Conservation (phyloP, 2,329 filamentous ascomycete genomes). For the Trichoderma atroviride region DNA sequence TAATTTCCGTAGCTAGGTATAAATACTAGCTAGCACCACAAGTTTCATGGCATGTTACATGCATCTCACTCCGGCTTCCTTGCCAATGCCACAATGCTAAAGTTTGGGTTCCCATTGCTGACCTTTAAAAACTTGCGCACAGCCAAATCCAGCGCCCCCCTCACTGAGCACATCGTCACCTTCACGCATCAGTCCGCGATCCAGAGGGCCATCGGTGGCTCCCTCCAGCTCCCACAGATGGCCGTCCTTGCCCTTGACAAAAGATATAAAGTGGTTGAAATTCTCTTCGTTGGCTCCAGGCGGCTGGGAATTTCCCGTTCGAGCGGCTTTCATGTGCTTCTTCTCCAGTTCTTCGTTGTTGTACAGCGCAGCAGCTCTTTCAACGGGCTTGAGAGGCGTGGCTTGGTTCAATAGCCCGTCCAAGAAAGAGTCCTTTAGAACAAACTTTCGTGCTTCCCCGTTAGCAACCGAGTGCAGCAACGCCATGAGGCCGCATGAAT, state of each 20-base stretch:
- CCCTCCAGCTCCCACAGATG: conserved; percentile 82
- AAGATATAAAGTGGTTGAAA: conserved; percentile 80
- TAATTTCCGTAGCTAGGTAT: background rate
- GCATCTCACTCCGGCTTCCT: conserved; percentile 24
- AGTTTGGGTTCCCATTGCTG: conserved; percentile 42
- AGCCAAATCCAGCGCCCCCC: conserved; percentile 65
- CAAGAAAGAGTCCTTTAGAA: conserved; percentile 58
- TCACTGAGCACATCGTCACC: conserved; percentile 68
- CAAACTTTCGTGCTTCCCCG: conserved; percentile 59
- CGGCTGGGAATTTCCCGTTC: conserved; percentile 66
- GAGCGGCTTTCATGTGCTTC: conserved; percentile 72
- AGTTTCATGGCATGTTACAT: background rate
- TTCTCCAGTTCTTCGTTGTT: conserved; percentile 69
- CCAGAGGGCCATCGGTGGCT: conserved; percentile 69
- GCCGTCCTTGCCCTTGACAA: conserved; percentile 68
- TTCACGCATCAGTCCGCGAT: conserved; percentile 58
- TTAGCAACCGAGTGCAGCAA: conserved; percentile 75
- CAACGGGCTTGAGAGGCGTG: conserved; percentile 59
- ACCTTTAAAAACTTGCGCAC: conserved; percentile 48
- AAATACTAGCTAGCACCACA: no score
- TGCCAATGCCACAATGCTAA: conserved; percentile 45
- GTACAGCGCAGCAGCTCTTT: conserved; percentile 71
- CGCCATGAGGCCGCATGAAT: conserved; percentile 80
- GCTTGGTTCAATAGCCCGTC: conserved; percentile 63
- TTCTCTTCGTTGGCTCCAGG: conserved; percentile 63